Conservation (phyloP, 116 monocot genomes). For the Dioscorea cayenensis region DNA sequence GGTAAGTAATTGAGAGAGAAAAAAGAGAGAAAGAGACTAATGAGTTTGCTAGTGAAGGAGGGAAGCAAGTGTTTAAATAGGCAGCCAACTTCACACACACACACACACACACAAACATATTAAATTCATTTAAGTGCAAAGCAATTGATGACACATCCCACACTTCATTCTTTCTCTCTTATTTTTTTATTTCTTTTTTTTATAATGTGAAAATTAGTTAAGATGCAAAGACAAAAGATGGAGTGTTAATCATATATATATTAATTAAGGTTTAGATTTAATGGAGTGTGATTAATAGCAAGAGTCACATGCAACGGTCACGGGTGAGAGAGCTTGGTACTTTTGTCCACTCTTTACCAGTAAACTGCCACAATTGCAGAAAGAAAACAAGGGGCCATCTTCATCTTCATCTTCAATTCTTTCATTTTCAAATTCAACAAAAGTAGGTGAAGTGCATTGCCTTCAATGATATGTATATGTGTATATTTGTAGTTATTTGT, state of each 20-base stretch:
- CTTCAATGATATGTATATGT: neutral
- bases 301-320: conserved; percentile 49
- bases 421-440: neutral
- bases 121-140: no score
- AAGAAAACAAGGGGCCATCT: neutral
- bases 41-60: conserved; percentile 12
- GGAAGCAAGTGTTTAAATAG: conserved; percentile 45
- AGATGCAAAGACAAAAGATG: no score
- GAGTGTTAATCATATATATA: no score
- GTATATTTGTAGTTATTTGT: neutral
- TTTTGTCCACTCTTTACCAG: conserved; percentile 11
- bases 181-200: no score
- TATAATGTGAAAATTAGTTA: no score
- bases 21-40: neutral
- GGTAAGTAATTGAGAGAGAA: neutral
- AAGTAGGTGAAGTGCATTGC: neutral
- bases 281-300: no score
- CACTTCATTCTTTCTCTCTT: no score
- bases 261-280: no score
- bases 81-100: neutral
- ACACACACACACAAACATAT: no score
- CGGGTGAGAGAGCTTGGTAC: conserved; percentile 24
- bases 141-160: no score
- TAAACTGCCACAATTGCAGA: neutral
- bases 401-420: neutral